Evolutionary conservation across 805 yeast genomes (phyloP).

Genomic region (Debaryomyces prosopidis): DNA sequence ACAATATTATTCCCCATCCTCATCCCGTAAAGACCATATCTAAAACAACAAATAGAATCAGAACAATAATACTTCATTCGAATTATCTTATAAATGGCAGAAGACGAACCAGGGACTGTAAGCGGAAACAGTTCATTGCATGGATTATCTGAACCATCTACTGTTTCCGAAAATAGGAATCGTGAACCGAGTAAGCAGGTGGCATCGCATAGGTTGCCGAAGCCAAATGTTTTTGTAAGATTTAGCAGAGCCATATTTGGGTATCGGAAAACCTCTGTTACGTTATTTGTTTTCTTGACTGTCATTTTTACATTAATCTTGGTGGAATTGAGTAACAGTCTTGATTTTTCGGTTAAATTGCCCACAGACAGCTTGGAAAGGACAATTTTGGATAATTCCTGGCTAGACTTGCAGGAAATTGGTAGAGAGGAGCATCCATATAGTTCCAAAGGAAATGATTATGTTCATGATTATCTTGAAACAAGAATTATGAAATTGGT

Average conservation of each 20-base stretch:
- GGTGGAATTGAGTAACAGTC: conserved; percentile 38
- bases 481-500: conserved; percentile 41
- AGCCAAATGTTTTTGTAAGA: conserved; percentile 24
- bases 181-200: neutral
- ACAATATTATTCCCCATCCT: neutral
- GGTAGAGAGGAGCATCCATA: conserved; percentile 75
- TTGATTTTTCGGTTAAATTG: conserved; percentile 37
- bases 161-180: neutral
- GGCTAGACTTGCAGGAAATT: conserved; percentile 73
- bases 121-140: neutral
- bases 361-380: conserved; percentile 44
- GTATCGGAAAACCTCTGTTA: conserved; percentile 72
- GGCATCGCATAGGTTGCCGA: conserved; percentile 1
- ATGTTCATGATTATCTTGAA: conserved; percentile 67
- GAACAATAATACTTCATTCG: neutral
- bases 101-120: neutral
- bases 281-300: conserved; percentile 53
- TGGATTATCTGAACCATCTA: neutral
- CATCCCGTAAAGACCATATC: neutral
- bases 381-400: conserved; percentile 44
- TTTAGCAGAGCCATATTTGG: conserved; percentile 53
- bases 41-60: neutral
- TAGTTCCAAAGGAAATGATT: conserved; percentile 72
- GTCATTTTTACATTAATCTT: conserved; percentile 41
- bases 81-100: neutral